Evolutionary conservation across 148 eudicot genomes (phyloP).

Genomic region (Fagopyrum tataricum): DNA sequence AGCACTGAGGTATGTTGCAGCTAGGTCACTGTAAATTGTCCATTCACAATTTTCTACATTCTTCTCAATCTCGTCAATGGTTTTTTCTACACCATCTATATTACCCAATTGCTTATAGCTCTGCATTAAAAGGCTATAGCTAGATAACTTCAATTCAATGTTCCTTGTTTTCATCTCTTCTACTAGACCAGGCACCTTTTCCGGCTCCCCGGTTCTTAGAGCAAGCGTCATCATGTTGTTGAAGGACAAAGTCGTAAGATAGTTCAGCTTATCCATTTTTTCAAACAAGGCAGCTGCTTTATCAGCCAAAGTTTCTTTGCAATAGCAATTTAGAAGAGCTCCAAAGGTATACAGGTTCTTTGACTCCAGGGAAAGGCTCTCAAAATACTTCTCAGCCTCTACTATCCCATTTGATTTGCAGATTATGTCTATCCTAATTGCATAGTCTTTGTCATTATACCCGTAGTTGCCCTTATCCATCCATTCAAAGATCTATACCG

Average conservation of each 20-base stretch:
- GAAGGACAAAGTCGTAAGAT: slow-evolving; percentile 21
- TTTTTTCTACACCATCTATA: slow-evolving; percentile 51
- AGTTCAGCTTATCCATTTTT: slow-evolving; percentile 43
- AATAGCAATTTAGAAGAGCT: slow-evolving; percentile 58
- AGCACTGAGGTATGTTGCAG: slow-evolving; percentile 30
- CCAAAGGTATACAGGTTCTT: slow-evolving; percentile 35
- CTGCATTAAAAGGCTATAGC: slow-evolving; percentile 44
- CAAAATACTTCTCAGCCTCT: slow-evolving; percentile 62
- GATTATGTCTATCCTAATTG: slow-evolving; percentile 43
- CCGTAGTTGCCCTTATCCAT: slow-evolving; percentile 38
- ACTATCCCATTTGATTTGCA: slow-evolving; percentile 39
- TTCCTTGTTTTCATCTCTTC: slow-evolving; percentile 56
- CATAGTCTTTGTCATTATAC: slow-evolving; percentile 24
- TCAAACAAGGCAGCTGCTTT: slow-evolving; percentile 51
- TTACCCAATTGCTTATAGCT: slow-evolving; percentile 39
- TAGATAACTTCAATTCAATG: slow-evolving; percentile 20
- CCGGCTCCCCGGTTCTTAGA: slow-evolving; percentile 44
- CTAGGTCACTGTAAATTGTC: slow-evolving; percentile 51
- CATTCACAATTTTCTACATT: slow-evolving; percentile 24
- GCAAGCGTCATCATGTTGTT: slow-evolving; percentile 51
- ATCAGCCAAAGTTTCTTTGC: slow-evolving; percentile 33
- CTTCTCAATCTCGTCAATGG: slow-evolving; percentile 39
- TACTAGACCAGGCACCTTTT: slow-evolving; percentile 45
- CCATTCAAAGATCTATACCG: slow-evolving; percentile 67
- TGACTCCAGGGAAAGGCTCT: slow-evolving; percentile 25